phyloP scores from a whole-genome alignment of 495 filamentous ascomycete species.

The Clohesyomyces aquaticus region DNA sequence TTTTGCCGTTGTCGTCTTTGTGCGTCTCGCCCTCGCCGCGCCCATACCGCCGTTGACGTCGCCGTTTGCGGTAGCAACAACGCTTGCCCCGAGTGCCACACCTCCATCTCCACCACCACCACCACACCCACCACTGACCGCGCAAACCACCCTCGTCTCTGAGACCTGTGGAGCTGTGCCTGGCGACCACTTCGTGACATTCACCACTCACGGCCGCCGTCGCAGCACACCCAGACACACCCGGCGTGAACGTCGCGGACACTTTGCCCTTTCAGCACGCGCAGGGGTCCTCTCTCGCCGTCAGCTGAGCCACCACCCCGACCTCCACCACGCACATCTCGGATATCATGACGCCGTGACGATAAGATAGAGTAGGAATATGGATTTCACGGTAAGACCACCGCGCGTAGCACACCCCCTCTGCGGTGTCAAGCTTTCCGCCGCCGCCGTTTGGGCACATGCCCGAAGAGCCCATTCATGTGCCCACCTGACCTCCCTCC shows the following conservation, averaged over 20 bases:
- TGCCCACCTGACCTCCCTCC: conserved; percentile 23
- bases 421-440: conserved; percentile 13
- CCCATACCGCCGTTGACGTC: conserved; percentile 9
- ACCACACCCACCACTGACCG: conserved; percentile 3
- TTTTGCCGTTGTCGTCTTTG: neutral
- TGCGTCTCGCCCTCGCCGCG: neutral
- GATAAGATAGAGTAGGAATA: conserved; percentile 33
- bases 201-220: conserved; percentile 30
- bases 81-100: conserved; percentile 13
- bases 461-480: conserved; percentile 6
- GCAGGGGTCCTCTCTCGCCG: conserved; percentile 21
- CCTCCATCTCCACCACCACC: conserved; percentile 4
- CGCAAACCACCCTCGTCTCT: conserved; percentile 9
- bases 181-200: conserved; percentile 22
- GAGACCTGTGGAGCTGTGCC: conserved; percentile 27
- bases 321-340: conserved; percentile 23
- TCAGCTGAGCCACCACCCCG: conserved; percentile 37
- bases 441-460: conserved; percentile 8
- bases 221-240: conserved; percentile 27
- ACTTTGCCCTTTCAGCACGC: conserved; percentile 26
- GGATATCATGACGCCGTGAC: conserved; percentile 33
- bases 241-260: conserved; percentile 22
- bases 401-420: conserved; percentile 16
- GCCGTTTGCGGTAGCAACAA: conserved; percentile 3
- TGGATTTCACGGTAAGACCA: conserved; percentile 42